Evolutionary conservation across 768 basidiomycete genomes (phyloP), one percentile per base, ranked within the genome.

Genomic region (Artomyces pyxidatus): DNA sequence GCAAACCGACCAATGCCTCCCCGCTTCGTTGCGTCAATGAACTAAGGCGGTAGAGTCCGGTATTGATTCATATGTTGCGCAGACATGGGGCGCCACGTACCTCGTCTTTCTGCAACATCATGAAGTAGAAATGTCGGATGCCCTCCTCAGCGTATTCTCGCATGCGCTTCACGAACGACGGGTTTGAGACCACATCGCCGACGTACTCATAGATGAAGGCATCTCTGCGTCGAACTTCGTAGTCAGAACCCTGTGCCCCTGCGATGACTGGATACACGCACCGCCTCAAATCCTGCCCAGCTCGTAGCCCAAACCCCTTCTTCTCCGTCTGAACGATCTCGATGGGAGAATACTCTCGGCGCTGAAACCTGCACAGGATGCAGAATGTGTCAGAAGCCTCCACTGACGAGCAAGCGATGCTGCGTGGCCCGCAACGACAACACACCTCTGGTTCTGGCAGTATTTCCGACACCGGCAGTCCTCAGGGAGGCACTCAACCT

Each of bases 101-200:
- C 78, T 98, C 93, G 57, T 95, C 93, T 62, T 89, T 92, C 69
- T 99, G 96, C 50, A 99, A 67, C 88, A 95, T 94, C 96, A 98
- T 99, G 64, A 99, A 99, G 70, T 98, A 99, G 59, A 98, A 99
- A 65, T 98, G 96, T 45, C 79, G 75, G 55, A 97, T 92, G 16
- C 95, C 95, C 63, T 96, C 90, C 37, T 83, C 79, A 2, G 81
- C 94, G 63, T 99, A 99, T 8, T 85, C 84, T 32, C 86, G 79
- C 91, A 99, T 97, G 26, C 95, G 82, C 65, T 89, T 91, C 67
- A 86, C 80, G 64, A 99, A 96, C 14, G 86, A 84, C 10, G 71
- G 69, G 29, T 90, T 86, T 50, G 80, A 85, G 57, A 99, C 88
- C 19, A 99, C 92, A 54, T 99, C 96, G 27, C 96, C 96, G 28